Evolutionary conservation across 768 basidiomycete species (phyloP).

Genomic region (Candolleomyces aberdarensis): DNA sequence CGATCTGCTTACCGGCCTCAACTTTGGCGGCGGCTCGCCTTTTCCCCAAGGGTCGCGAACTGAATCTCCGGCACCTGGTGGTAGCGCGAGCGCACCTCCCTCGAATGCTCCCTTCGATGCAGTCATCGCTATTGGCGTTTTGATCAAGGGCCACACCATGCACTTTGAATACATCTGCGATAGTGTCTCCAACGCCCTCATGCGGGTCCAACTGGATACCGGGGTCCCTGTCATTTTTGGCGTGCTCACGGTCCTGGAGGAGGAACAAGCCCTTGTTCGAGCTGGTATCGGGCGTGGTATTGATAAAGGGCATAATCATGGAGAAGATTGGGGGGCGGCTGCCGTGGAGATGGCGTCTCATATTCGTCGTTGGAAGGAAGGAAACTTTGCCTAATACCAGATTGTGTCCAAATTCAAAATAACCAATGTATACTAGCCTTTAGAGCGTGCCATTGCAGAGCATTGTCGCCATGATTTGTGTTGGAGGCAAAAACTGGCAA

Average conservation of each 20-base stretch:
- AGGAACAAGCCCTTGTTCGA: conserved; percentile 92
- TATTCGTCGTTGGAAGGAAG: conserved; percentile 63
- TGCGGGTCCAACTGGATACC: conserved; percentile 91
- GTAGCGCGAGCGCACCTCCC: conserved; percentile 26
- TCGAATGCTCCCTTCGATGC: conserved; percentile 81
- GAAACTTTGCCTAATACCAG: conserved; percentile 47
- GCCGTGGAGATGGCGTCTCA: conserved; percentile 90
- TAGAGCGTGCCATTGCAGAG: background rate
- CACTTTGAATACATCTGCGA: conserved; percentile 99
- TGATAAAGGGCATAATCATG: conserved; percentile 90
- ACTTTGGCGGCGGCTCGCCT: conserved; percentile 32
- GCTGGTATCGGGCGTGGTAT: conserved; percentile 79
- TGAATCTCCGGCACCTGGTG: conserved; percentile 47
- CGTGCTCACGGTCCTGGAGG: conserved; percentile 87
- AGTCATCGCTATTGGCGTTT: conserved; percentile 94
- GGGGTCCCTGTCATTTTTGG: conserved; percentile 96
- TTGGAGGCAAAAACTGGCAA: background rate
- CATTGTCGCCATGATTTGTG: background rate
- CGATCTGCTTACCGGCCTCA: conserved; percentile 74
- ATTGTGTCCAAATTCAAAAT: background rate
- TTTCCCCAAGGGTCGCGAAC: conserved; percentile 36
- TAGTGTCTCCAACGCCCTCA: conserved; percentile 87
- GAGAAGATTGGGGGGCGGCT: conserved; percentile 96
- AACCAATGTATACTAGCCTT: conserved; percentile 2
- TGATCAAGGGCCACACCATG: conserved; percentile 98